A percentile compares a stretch with the other conserved stretches of the same genome.
These are phyloP conservation scores for Exophiala aquamarina DNA, from an alignment of 2,329 filamentous ascomycete genomes.

Conservation along the genomic window DNA sequence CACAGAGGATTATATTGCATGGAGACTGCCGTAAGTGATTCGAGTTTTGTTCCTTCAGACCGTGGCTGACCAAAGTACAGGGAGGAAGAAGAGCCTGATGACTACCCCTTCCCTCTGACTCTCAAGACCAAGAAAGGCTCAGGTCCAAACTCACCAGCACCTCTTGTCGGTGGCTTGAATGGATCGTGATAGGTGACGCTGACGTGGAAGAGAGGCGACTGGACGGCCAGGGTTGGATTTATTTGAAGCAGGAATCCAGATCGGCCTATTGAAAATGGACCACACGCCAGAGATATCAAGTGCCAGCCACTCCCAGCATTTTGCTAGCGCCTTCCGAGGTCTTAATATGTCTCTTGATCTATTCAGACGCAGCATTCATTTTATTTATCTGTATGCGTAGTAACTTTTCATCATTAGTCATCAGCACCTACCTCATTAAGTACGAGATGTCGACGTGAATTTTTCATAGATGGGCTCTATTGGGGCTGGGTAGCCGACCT, in stretches of 20 bases:
- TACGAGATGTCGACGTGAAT: too few relatives aligned
- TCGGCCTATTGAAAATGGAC: too few relatives aligned
- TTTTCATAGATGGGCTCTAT: too few relatives aligned
- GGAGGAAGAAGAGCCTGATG: constrained; percentile 88
- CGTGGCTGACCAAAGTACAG: constrained; percentile 44
- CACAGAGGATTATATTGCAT: constrained; percentile 97
- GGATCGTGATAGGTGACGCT: constrained; percentile 8
- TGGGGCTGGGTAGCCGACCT: too few relatives aligned
- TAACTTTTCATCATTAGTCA: background rate
- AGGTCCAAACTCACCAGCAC: constrained; percentile 31
- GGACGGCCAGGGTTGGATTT: constrained; percentile 10
- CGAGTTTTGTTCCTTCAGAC: background rate
- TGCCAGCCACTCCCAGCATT: too few relatives aligned
- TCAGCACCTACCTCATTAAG: too few relatives aligned
- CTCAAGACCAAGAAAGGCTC: constrained; percentile 51
- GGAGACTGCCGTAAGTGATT: constrained; percentile 89
- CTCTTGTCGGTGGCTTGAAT: constrained; percentile 22
- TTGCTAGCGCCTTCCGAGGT: background rate
- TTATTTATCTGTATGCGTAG: background rate
- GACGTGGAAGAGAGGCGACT: background rate
- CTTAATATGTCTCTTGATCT: background rate
- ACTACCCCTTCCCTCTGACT: constrained; percentile 70
- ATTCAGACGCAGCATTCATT: background rate
- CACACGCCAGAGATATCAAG: background rate
- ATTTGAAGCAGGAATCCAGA: too few relatives aligned